A percentile compares a stretch with the other conserved stretches of the same genome.
Evolutionary conservation across 2,329 filamentous ascomycete species (phyloP).

Genomic region (Sarocladium kiliense): DNA sequence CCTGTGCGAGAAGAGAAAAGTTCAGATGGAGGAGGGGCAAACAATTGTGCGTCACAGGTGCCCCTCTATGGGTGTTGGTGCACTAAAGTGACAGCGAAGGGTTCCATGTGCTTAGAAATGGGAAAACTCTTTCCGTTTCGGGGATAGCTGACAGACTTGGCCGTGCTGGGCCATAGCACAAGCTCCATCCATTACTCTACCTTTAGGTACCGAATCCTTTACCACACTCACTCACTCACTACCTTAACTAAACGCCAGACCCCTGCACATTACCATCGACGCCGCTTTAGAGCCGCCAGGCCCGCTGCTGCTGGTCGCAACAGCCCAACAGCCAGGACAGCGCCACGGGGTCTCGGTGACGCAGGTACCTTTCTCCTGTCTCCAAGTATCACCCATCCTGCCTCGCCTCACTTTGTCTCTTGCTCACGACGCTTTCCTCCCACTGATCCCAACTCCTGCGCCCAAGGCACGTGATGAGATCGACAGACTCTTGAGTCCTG

Average conservation of each 20-base stretch:
- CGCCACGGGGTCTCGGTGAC: neutral
- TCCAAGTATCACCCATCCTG: neutral
- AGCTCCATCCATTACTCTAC: neutral
- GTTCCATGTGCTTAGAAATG: conserved; percentile 3
- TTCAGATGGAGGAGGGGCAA: conserved; percentile 8
- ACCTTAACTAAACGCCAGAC: neutral
- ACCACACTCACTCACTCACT: neutral
- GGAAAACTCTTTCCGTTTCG: conserved; percentile 2
- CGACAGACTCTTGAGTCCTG: too few species aligned
- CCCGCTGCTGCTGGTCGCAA: neutral
- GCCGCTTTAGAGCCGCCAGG: too few species aligned
- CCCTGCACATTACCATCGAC: too few species aligned
- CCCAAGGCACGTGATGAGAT: too few species aligned
- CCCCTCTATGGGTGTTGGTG: neutral
- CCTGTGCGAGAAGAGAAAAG: neutral
- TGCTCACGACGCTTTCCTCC: neutral
- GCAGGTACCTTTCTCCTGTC: conserved; percentile 1
- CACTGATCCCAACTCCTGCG: neutral
- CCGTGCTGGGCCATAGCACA: neutral
- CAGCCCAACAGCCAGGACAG: too few species aligned
- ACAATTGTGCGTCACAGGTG: conserved; percentile 4
- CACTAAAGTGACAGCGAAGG: neutral
- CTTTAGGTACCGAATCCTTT: too few species aligned
- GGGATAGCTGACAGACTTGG: neutral
- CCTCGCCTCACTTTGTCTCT: neutral